phyloP scores from a whole-genome alignment of 495 filamentous ascomycete genomes.

The Immersiella caudata region DNA sequence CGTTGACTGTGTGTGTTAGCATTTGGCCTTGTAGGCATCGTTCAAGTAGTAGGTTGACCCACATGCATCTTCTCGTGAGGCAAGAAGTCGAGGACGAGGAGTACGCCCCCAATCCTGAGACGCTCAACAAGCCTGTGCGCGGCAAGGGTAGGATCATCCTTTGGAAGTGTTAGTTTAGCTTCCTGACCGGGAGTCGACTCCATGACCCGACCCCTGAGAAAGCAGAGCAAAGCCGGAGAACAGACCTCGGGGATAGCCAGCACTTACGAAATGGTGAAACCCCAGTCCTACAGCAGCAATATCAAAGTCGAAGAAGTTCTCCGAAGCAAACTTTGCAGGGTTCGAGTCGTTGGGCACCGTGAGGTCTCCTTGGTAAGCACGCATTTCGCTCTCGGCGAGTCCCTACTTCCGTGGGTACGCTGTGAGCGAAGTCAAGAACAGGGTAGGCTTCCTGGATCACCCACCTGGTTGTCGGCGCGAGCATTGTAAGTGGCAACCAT shows the following conservation, averaged over 20 bases:
- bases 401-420: constrained; percentile 40
- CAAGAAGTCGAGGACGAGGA: constrained; percentile 68
- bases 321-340: constrained; percentile 43
- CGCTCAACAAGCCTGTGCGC: constrained; percentile 59
- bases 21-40: neutral
- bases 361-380: constrained; percentile 63
- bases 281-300: constrained; percentile 51
- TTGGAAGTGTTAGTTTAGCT: neutral
- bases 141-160: constrained; percentile 57
- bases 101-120: constrained; percentile 63
- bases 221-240: too few species aligned
- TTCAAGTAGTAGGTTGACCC: constrained; percentile 2
- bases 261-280: constrained; percentile 72
- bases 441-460: constrained; percentile 2
- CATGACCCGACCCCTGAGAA: too few species aligned
- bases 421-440: neutral
- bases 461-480: constrained; percentile 48
- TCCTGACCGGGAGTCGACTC: neutral
- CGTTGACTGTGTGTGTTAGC: constrained; percentile 26
- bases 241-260: too few species aligned
- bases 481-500: constrained; percentile 66
- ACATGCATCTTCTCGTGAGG: constrained; percentile 43
- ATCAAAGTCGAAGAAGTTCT: constrained; percentile 63
- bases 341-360: constrained; percentile 42
- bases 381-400: constrained; percentile 52